Conservation (phyloP, 2,329 filamentous ascomycete genomes). For the Nakataea oryzae region DNA sequence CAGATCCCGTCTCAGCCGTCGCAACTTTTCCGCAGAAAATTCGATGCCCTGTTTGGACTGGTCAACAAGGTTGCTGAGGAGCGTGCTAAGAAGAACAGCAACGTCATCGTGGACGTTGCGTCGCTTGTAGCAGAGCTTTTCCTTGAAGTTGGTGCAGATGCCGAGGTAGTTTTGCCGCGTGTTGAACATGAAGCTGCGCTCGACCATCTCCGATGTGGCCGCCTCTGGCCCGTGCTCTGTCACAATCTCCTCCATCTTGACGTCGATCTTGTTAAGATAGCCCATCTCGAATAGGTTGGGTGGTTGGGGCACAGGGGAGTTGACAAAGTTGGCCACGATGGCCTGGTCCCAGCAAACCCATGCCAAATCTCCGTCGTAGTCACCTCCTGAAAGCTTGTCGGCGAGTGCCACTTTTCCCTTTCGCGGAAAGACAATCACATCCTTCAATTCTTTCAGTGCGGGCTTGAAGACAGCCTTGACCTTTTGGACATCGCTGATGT, state of each 20-base stretch:
- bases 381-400: conserved; percentile 63
- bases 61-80: conserved; percentile 46
- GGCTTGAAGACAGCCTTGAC: conserved; percentile 48
- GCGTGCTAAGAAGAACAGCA: conserved; percentile 37
- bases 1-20: conserved; percentile 19
- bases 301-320: conserved; percentile 37
- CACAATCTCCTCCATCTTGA: conserved; percentile 34
- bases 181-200: conserved; percentile 45
- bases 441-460: conserved; percentile 56
- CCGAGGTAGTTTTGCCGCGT: conserved; percentile 49
- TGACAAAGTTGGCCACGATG: conserved; percentile 57
- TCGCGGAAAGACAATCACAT: conserved; percentile 69
- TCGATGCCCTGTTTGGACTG: conserved; percentile 42
- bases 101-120: conserved; percentile 33
- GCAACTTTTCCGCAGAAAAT: conserved; percentile 34
- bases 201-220: conserved; percentile 35
- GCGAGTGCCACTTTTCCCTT: conserved; percentile 54
- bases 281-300: conserved; percentile 34
- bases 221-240: conserved; percentile 4
- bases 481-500: conserved; percentile 62
- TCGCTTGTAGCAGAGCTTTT: conserved; percentile 49
- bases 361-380: conserved; percentile 71
- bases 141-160: conserved; percentile 52
- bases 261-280: conserved; percentile 37
- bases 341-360: conserved; percentile 66